Conservation (phyloP, 345 rosid species). For the Euclidium syriacum region DNA sequence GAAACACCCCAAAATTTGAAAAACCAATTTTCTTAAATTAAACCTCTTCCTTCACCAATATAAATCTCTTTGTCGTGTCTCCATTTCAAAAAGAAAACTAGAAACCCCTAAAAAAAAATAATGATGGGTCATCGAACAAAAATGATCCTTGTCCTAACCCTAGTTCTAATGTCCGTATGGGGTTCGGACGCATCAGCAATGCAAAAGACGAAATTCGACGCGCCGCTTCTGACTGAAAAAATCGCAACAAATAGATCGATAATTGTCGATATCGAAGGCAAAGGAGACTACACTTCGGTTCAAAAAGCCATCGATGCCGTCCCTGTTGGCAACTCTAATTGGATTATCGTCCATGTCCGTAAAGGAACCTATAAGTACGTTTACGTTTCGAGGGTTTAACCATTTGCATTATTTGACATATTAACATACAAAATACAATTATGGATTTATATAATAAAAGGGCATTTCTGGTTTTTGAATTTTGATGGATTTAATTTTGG, state of each 20-base stretch:
- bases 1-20: conserved; percentile 16
- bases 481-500: not conserved
- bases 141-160: conserved; percentile 26
- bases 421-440: no score
- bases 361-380: conserved; percentile 78
- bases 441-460: not conserved
- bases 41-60: conserved; percentile 26
- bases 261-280: conserved; percentile 69
- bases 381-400: not conserved
- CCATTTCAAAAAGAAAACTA: conserved; percentile 15
- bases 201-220: conserved; percentile 32
- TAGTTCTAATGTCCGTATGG: conserved; percentile 5
- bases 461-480: not conserved
- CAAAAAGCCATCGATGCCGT: conserved; percentile 78
- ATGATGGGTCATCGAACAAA: conserved; percentile 11
- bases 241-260: conserved; percentile 59
- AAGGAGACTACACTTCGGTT: conserved; percentile 63
- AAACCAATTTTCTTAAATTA: conserved; percentile 24
- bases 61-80: conserved; percentile 6
- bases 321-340: conserved; percentile 52
- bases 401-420: not conserved
- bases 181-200: conserved; percentile 32
- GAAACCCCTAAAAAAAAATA: not conserved
- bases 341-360: conserved; percentile 81
- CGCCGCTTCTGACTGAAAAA: conserved; percentile 68